These are phyloP conservation scores for Xylaria sp. DNA, from an alignment of 2,329 filamentous ascomycete genomes.

Conservation along the genomic window DNA sequence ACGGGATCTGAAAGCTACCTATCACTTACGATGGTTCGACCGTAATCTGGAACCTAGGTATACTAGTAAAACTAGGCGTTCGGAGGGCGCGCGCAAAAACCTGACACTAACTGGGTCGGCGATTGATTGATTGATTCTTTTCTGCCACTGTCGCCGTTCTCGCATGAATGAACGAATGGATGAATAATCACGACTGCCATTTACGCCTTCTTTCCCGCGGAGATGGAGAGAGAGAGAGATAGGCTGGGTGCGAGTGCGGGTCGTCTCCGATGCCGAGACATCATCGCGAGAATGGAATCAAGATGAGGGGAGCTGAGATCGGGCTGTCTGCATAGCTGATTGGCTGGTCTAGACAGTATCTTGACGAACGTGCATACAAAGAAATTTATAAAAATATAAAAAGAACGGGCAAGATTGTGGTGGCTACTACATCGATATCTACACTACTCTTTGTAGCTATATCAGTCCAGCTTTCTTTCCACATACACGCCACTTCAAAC, in stretches of 20 bases:
- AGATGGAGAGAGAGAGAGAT: background rate
- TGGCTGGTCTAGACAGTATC: background rate
- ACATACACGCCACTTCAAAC: background rate
- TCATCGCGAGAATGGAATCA: background rate
- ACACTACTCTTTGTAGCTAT: background rate
- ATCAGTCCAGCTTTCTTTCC: background rate
- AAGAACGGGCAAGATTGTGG: background rate
- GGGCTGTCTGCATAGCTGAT: background rate
- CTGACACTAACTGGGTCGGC: background rate
- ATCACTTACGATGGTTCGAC: too few species aligned
- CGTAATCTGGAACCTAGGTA: too few species aligned
- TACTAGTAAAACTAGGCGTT: background rate
- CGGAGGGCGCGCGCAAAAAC: background rate
- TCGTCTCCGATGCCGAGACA: slow-evolving; percentile 3
- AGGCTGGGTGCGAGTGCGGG: background rate
- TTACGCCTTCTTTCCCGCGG: background rate
- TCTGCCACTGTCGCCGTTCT: background rate
- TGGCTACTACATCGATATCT: background rate
- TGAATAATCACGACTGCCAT: too few species aligned
- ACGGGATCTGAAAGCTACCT: too few species aligned
- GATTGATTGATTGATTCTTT: background rate
- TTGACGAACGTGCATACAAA: background rate
- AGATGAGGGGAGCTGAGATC: slow-evolving; percentile 1
- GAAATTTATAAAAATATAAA: background rate
- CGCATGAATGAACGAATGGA: background rate